Percentiles rank a stretch among this genome's conserved stretches.
Conservation (phyloP, 75 land plant species). For the Sequoia sempervirens region DNA sequence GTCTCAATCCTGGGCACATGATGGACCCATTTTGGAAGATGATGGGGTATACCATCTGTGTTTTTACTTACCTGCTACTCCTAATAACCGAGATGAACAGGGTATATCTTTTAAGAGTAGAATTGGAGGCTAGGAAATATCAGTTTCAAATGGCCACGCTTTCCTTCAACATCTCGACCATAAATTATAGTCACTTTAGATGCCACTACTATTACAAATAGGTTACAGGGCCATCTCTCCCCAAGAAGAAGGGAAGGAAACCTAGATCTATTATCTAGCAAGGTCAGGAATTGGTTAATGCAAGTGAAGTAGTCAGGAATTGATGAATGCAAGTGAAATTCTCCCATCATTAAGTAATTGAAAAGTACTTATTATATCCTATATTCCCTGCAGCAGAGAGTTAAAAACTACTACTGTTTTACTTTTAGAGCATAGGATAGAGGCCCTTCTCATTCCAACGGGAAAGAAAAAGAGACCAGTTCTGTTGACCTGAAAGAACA, state of each 20-base stretch:
- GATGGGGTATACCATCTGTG: not conserved
- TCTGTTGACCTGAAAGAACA: no score
- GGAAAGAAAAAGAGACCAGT: no score
- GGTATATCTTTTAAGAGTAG: not conserved
- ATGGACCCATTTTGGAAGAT: not conserved
- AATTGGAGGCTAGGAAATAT: not conserved
- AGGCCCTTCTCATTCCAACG: no score
- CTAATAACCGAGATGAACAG: not conserved
- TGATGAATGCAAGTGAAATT: not conserved
- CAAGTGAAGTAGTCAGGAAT: not conserved
- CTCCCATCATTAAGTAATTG: not conserved
- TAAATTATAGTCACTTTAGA: not conserved
- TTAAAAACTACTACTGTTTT: no score
- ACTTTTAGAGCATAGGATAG: no score
- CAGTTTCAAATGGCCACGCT: not conserved
- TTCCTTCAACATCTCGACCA: not conserved
- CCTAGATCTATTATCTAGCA: not conserved
- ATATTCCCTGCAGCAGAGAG: no score
- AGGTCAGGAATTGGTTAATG: not conserved
- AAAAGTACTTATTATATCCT: not conserved
- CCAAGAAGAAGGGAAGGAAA: not conserved
- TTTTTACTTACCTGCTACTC: not conserved
- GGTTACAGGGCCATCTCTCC: not conserved
- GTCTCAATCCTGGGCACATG: not conserved
- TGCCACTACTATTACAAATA: not conserved